Conservation (phyloP, 331 rosid genomes). For the Stylosanthes scabra region DNA sequence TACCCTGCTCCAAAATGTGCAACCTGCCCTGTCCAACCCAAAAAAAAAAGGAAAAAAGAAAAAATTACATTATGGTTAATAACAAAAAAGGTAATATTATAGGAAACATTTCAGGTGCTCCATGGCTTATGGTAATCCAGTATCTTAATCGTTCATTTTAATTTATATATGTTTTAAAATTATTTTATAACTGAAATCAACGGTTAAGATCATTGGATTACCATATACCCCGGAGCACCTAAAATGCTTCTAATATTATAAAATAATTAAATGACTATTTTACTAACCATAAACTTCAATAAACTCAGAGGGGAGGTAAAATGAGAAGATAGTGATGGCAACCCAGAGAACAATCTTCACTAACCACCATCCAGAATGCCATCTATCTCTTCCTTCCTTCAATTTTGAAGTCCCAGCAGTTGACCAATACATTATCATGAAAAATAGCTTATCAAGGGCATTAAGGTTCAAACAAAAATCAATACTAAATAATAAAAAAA, state of each 20-base stretch:
- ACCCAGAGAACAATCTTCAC: conserved; percentile 71
- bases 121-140: too few relatives aligned
- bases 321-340: conserved; percentile 65
- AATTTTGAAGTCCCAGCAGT: conserved; percentile 76
- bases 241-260: too few relatives aligned
- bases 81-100: neutral
- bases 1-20: conserved; percentile 99
- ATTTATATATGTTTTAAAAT: too few relatives aligned
- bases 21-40: conserved; percentile 59
- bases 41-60: neutral
- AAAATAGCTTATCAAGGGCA: conserved; percentile 62
- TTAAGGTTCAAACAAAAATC: conserved; percentile 56
- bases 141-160: too few relatives aligned
- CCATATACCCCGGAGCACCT: too few relatives aligned
- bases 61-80: conserved; percentile 18
- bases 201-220: too few relatives aligned
- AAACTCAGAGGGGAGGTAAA: conserved; percentile 75
- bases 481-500: neutral
- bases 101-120: too few relatives aligned
- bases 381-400: conserved; percentile 61
- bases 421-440: conserved; percentile 80
- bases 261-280: neutral
- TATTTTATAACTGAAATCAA: too few relatives aligned
- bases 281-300: conserved; percentile 89
- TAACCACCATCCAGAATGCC: conserved; percentile 99